These are phyloP conservation scores for Globisporangium carolinianum DNA, from an alignment of 352 stramenopile genomes.

Conservation along the genomic window DNA sequence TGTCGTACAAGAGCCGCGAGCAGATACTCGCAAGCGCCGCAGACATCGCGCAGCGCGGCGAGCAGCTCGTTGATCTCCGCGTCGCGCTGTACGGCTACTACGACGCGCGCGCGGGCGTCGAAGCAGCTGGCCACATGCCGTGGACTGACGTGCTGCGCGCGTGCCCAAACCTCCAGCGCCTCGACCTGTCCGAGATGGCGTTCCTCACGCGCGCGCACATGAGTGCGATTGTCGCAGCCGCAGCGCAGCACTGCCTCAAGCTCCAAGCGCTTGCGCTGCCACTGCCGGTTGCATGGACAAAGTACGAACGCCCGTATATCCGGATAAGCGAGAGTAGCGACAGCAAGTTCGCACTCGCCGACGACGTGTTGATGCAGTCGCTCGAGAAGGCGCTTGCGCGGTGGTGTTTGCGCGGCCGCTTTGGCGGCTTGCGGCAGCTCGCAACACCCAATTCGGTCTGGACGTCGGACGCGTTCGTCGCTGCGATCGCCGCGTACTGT, in stretches of 20 bases:
- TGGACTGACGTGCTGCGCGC: conserved; percentile 28
- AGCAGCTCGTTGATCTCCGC: conserved; percentile 29
- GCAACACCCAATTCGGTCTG: conserved; percentile 27
- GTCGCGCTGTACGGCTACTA: conserved; percentile 45
- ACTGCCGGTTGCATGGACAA: conserved; percentile 33
- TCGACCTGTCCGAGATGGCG: conserved; percentile 45
- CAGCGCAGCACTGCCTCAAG: conserved; percentile 33
- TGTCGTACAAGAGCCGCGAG: conserved; percentile 35
- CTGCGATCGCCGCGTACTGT: conserved; percentile 29
- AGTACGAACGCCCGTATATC: conserved; percentile 18
- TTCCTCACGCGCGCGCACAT: conserved; percentile 39
- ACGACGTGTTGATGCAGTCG: conserved; percentile 19
- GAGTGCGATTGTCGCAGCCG: conserved; percentile 26
- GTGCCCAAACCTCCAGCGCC: conserved; percentile 36
- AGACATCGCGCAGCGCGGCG: conserved; percentile 9
- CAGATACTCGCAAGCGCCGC: conserved; percentile 18
- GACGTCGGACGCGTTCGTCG: conserved; percentile 34
- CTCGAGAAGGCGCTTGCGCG: conserved; percentile 28
- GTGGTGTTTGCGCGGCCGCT: conserved; percentile 26
- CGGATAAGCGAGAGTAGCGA: conserved; percentile 15
- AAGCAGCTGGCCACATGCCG: conserved; percentile 21
- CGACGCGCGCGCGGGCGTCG: conserved; percentile 11
- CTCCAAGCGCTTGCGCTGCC: conserved; percentile 37
- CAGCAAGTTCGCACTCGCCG: conserved; percentile 11
- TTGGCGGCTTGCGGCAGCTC: conserved; percentile 27